These are phyloP conservation scores for Parastagonospora nodorum DNA, from an alignment of 2,329 filamentous ascomycete genomes.

Conservation along the genomic window DNA sequence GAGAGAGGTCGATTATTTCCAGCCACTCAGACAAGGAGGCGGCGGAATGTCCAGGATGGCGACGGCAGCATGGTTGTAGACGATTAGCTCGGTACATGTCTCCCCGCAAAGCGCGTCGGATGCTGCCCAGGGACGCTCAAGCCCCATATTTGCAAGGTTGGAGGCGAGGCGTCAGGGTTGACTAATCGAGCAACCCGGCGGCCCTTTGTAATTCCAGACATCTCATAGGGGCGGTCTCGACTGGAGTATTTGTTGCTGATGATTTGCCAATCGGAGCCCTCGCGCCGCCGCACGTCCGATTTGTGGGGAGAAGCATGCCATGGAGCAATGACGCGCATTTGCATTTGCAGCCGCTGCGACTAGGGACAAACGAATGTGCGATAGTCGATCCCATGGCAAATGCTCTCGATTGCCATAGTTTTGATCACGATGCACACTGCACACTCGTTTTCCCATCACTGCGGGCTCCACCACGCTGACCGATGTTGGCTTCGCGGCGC, in stretches of 20 bases:
- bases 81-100: slow-evolving; percentile 36
- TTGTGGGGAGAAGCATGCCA: slow-evolving; percentile 5
- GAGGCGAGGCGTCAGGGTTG: slow-evolving; percentile 6
- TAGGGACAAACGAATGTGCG: too few relatives aligned
- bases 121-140: slow-evolving; percentile 7
- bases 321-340: slow-evolving; percentile 18
- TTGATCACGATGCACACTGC: slow-evolving; percentile 17
- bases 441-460: slow-evolving; percentile 9
- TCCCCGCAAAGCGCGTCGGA: slow-evolving; percentile 27
- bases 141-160: background rate
- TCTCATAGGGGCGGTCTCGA: slow-evolving; percentile 11
- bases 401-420: slow-evolving; percentile 3
- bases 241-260: background rate
- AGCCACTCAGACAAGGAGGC: slow-evolving; percentile 22
- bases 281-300: slow-evolving; percentile 5
- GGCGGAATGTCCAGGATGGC: slow-evolving; percentile 37
- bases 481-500: slow-evolving; percentile 18
- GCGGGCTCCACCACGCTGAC: slow-evolving; percentile 10
- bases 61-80: slow-evolving; percentile 30
- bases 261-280: slow-evolving; percentile 12
- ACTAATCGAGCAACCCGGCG: slow-evolving; percentile 21
- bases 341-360: background rate
- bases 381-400: background rate
- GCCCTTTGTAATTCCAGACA: slow-evolving; percentile 17
- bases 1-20: slow-evolving; percentile 18